Conservation (phyloP, 805 yeast genomes). For the Candida berthetii region DNA sequence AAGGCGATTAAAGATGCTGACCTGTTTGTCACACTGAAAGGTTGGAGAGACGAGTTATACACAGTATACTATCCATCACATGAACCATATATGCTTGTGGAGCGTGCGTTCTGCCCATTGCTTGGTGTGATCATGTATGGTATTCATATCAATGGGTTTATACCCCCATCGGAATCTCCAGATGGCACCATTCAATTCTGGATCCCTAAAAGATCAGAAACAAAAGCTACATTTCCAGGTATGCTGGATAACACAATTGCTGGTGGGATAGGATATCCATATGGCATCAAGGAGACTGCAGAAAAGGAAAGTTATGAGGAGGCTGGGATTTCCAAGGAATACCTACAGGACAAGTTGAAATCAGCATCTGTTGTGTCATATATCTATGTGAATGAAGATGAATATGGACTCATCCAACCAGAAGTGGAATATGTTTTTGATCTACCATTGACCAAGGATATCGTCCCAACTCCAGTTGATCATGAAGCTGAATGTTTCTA, state of each 20-base stretch:
- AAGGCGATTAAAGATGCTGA: constrained; percentile 28
- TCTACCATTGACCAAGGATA: constrained; percentile 39
- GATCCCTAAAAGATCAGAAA: constrained; percentile 76
- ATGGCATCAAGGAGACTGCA: constrained; percentile 68
- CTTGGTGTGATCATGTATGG: constrained; percentile 91
- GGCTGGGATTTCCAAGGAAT: constrained; percentile 62
- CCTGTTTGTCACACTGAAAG: constrained; percentile 36
- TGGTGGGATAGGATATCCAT: constrained; percentile 87
- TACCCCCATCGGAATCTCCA: constrained; percentile 33
- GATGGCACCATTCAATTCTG: constrained; percentile 51
- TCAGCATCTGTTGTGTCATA: constrained; percentile 69
- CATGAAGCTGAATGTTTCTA: constrained; percentile 73
- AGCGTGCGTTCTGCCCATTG: constrained; percentile 75
- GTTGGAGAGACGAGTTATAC: constrained; percentile 88
- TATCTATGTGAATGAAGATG: constrained; percentile 38
- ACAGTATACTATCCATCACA: constrained; percentile 54
- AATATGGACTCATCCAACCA: constrained; percentile 69
- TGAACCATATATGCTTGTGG: constrained; percentile 60
- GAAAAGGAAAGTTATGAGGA: constrained; percentile 88
- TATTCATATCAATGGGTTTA: constrained; percentile 78
- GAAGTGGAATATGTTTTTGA: constrained; percentile 85
- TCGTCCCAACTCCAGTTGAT: constrained; percentile 56
- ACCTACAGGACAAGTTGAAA: constrained; percentile 37
- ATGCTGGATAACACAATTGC: constrained; percentile 93
- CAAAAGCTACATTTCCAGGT: constrained; percentile 85